Base-by-base conservation (phyloP, 805 yeast genomes). In the Monosporozyma siamensis region DNA sequence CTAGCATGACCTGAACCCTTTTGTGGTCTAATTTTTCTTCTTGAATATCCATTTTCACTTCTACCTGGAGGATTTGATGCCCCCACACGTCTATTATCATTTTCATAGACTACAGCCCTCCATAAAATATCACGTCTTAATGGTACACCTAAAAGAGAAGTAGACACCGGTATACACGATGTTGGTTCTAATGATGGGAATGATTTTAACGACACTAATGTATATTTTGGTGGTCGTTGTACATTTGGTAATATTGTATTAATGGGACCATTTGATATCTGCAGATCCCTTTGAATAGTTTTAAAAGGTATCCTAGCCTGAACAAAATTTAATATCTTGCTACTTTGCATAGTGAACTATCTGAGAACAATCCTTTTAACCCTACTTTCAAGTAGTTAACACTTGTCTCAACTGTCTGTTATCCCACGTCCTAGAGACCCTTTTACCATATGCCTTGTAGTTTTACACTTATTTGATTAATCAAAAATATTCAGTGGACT, bases 1-100 rank as follows among this genome's bases (percentile, higher is more conserved):
- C 99, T 80, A 42, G 99, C 99, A 48, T 75, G 74, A 66, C 99
- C 99, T 12, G 86, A 69, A 46, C 97, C 97, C 66, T 92, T 92
- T 66, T 92, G 98, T 24, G 87, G 85, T 30, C 77, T 71, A 51
- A 92, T 68, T 61, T 92, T 92, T 56, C 75, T 74, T 63, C 94
- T 75, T 20, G 95, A 82, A 62, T 76, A 89, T 46, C 89, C 88
- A 64, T 82, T 82, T 53, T 86, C 90, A 29, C 85, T 75, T 64
- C 96, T 81, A 44, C 92, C 86, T 29, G 86, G 82, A 25, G 92
- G 94, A 56, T 81, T 82, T 1, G 86, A 78, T 1, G 97, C 74
- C 35, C 97, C 96, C 9, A 87, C 95, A 63, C 97, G 78, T 49
- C 79, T 78, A 49, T 76, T 77, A 59, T 92, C 96, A 30, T 89